Evolutionary conservation across 2,329 filamentous ascomycete species (phyloP).

Genomic region (Lojkania enalia): DNA sequence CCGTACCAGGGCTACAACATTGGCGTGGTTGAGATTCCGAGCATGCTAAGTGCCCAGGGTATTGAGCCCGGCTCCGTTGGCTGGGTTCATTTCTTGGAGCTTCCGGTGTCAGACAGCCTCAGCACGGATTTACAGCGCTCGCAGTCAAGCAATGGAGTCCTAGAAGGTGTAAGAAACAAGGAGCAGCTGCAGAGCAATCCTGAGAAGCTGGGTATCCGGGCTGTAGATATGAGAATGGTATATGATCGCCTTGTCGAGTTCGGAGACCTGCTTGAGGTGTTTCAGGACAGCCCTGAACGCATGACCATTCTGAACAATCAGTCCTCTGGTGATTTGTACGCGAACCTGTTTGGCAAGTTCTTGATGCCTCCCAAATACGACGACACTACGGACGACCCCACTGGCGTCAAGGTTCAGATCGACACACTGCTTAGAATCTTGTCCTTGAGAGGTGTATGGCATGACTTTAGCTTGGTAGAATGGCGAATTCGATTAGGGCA

Average conservation of each 20-base stretch:
- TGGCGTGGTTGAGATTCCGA: conserved; percentile 60
- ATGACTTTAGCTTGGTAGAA: conserved; percentile 73
- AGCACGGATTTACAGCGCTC: conserved; percentile 58
- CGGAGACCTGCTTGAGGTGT: conserved; percentile 59
- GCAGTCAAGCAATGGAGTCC: conserved; percentile 30
- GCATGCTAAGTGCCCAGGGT: conserved; percentile 73
- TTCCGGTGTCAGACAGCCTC: conserved; percentile 66
- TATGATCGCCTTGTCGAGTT: conserved; percentile 44
- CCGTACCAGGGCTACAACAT: conserved; percentile 35
- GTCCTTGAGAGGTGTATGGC: conserved; percentile 68
- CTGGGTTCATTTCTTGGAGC: conserved; percentile 68
- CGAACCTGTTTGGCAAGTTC: conserved; percentile 48
- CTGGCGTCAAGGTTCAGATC: conserved; percentile 69
- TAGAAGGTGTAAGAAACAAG: conserved; percentile 49
- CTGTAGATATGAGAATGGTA: conserved; percentile 35
- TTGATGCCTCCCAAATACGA: conserved; percentile 46
- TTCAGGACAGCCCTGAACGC: conserved; percentile 57
- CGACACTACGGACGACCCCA: conserved; percentile 56
- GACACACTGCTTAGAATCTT: conserved; percentile 68
- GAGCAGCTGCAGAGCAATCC: conserved; percentile 41
- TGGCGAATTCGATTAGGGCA: conserved; percentile 75
- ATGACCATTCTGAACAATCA: conserved; percentile 55
- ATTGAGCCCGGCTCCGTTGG: conserved; percentile 72
- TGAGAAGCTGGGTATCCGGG: conserved; percentile 44
- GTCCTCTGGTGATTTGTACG: conserved; percentile 57